phyloP scores from a whole-genome alignment of 768 basidiomycete species.

The Leccinum truebloodii region DNA sequence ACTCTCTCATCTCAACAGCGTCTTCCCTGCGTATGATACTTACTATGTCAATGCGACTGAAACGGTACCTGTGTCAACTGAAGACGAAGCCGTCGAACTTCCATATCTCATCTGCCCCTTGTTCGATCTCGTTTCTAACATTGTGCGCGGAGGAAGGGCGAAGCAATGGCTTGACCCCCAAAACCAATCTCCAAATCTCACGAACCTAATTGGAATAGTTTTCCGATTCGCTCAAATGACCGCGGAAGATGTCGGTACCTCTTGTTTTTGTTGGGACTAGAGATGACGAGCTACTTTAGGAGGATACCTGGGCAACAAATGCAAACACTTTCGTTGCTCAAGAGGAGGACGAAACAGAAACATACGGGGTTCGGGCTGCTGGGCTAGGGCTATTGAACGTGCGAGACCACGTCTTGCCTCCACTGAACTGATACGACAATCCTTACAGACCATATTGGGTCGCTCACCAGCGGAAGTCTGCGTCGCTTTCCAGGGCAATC shows the following conservation, averaged over 20 bases:
- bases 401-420: constrained; percentile 12
- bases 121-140: constrained; percentile 74
- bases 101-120: constrained; percentile 76
- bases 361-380: constrained; percentile 80
- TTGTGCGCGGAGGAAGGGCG: constrained; percentile 63
- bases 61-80: constrained; percentile 61
- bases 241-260: constrained; percentile 70
- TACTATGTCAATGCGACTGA: constrained; percentile 62
- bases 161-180: constrained; percentile 60
- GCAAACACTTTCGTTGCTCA: constrained; percentile 93
- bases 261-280: not conserved
- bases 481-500: constrained; percentile 51
- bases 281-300: constrained; percentile 46
- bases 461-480: constrained; percentile 52
- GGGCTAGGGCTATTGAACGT: constrained; percentile 85
- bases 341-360: constrained; percentile 87
- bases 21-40: constrained; percentile 59
- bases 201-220: constrained; percentile 51
- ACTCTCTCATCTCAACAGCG: constrained; percentile 56
- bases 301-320: constrained; percentile 87
- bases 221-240: constrained; percentile 86
- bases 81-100: constrained; percentile 77
- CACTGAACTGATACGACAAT: constrained; percentile 5
- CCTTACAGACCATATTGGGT: constrained; percentile 55
- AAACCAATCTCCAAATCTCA: constrained; percentile 38